Base-by-base conservation (phyloP, 1,284 basidiomycete genomes). In the Moniliophthora roreri region DNA sequence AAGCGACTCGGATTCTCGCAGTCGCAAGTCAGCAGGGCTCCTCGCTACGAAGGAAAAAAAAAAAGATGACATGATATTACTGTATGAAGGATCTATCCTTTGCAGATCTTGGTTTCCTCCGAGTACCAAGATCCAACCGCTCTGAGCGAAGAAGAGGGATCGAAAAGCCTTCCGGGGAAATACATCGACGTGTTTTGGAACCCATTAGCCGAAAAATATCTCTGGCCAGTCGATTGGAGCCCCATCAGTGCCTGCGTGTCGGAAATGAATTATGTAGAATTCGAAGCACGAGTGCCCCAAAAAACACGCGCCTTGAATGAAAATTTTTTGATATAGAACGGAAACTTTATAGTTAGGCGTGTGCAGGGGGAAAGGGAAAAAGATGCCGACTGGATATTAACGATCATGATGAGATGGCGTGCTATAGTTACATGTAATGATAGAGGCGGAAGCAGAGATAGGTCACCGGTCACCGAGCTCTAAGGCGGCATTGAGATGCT, bases 201-300 rank as follows among this genome's bases (percentile, higher is more conserved):
- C 50, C 55, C 2, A 66, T 74, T 20, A 69, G 72, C 48, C 44
- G 44, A 26, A 28, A 23, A 16, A 24, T 28, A 32, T 18, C 24
- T 24, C 24, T 16, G 26, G n/a, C 11, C 11, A 5, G n/a, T 28
- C 24, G 15, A 15, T 61, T 34, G 58, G 60, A 11, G 54, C 66
- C 71, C 0, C 60, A 68, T 9, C 75, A 86, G 60, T 78, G 76
- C 28, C 61, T 89, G 26, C 89, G 91, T 60, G 77, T 91, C 45
- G 89, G 89, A 2, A 89, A 91, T 63, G 87, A 90, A 58, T 63
- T 88, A 35, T n/a, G n/a, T n/a, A n/a, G n/a, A n/a, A n/a, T n/a
- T n/a, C n/a, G 64, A 74, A 42, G 77, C 77, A 88, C 89, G 59
- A 58, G 80, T 60, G n/a, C 41, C 21, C 28, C 34, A 18, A 51